Evolutionary conservation across 352 stramenopile genomes (phyloP).

Genomic region (Globisporangium apiculatum): DNA sequence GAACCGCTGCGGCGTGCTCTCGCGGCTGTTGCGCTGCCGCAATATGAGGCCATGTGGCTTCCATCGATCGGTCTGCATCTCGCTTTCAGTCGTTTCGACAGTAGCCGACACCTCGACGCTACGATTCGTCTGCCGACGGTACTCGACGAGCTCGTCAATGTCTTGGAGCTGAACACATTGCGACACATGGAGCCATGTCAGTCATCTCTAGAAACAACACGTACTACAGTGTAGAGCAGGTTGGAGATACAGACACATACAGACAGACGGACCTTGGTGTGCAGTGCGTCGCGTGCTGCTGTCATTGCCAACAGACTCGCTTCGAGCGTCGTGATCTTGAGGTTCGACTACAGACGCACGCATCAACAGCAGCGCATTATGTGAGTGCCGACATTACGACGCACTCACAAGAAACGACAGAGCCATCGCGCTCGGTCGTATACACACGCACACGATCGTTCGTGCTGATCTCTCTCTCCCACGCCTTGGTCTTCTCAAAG

Average conservation of each 20-base stretch:
- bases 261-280: slow-evolving; percentile 28
- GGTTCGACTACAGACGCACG: slow-evolving; percentile 8
- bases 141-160: slow-evolving; percentile 47
- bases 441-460: slow-evolving; percentile 33
- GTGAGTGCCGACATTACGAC: too few relatives aligned
- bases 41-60: slow-evolving; percentile 64
- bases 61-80: slow-evolving; percentile 73
- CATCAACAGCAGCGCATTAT: too few relatives aligned
- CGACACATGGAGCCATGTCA: neutral
- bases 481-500: slow-evolving; percentile 72
- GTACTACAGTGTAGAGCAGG: too few relatives aligned
- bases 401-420: too few relatives aligned
- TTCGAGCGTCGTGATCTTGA: slow-evolving; percentile 41
- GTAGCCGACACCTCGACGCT: slow-evolving; percentile 49
- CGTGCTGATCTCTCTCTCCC: slow-evolving; percentile 48
- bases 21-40: slow-evolving; percentile 53
- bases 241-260: too few relatives aligned
- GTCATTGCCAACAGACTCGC: slow-evolving; percentile 18
- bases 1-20: slow-evolving; percentile 64
- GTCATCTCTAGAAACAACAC: too few relatives aligned
- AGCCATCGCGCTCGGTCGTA: too few relatives aligned
- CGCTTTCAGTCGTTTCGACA: slow-evolving; percentile 29
- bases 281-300: slow-evolving; percentile 25
- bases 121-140: slow-evolving; percentile 49
- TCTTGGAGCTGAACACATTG: slow-evolving; percentile 33